These are phyloP conservation scores for Bolboschoenus planiculmis DNA, from an alignment of 176 grass and related monocot genomes.

Conservation along the genomic window DNA sequence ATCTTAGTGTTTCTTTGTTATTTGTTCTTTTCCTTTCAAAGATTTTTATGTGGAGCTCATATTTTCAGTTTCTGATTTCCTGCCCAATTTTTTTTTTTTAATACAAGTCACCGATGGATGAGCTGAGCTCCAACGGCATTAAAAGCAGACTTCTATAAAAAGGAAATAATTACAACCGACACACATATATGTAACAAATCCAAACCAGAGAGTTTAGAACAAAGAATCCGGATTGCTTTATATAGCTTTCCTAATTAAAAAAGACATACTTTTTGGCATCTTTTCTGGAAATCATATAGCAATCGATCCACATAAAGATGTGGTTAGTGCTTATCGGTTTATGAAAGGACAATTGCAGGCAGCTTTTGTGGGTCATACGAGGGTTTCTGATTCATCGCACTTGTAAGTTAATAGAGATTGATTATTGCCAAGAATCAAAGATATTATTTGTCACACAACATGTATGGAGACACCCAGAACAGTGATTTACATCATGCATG, in stretches of 20 bases:
- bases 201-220: background rate
- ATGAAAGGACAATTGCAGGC: background rate
- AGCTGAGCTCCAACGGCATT: background rate
- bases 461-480: background rate
- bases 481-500: conserved; percentile 3
- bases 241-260: background rate
- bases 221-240: background rate
- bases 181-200: background rate
- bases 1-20: background rate
- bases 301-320: background rate
- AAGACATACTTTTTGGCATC: background rate
- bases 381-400: background rate
- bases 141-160: background rate
- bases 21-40: background rate
- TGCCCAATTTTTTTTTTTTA: background rate
- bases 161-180: background rate
- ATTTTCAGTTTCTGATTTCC: background rate
- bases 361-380: conserved; percentile 10
- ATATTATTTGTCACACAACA: background rate
- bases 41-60: background rate
- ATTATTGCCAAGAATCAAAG: background rate
- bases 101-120: background rate
- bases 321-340: background rate
- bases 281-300: background rate
- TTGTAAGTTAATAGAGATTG: background rate